Base-by-base conservation (phyloP, 306 rosid species). In the Mimosa pudica region DNA sequence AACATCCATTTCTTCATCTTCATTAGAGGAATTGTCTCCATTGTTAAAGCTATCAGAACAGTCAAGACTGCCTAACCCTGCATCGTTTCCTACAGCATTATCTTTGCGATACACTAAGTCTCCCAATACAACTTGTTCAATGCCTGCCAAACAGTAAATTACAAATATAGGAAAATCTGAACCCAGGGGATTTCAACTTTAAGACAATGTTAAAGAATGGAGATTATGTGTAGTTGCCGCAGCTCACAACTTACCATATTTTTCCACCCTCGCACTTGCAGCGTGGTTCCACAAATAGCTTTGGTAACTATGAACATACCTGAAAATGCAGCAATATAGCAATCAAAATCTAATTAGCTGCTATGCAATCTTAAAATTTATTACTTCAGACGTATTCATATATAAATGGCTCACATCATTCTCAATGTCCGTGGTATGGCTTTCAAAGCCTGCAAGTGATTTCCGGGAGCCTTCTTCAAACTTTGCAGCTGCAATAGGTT, bases 221-320 rank as follows among this genome's bases (percentile, higher is more conserved):
- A 60, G 13, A 18, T 72, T 38, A 48, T 74, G 69, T 75, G 46
- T 12, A 61, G 67, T 30, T 61, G 41, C 2, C 67, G 10, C 17
- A 61, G 18, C 75, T 10, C 70, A 77, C 70, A 82, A 85, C 87
- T 75, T 86, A 91, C 99, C 99, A 78, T 88, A 89, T 81, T 90
- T 91, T 83, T 95, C 89, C 87, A 93, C 94, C 87, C 99, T 93
- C 78, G 73, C 80, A 85, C 97, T 95, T 49, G 98, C 94, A 65
- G 98, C 96, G 81, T 93, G 91, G 84, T 93, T 95, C 99, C 98
- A 95, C 81, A 95, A 86, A 84, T 88, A 91, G 92, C 99, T 95
- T 88, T 95, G 99, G 75, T 93, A 95, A 86, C 99, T 93, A 80
- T 95, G 98, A 24, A 95, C 88, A 74, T 95, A 95, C 98, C 98